Conservation (phyloP, 768 basidiomycete species). For the Pulveroboletus frians region DNA sequence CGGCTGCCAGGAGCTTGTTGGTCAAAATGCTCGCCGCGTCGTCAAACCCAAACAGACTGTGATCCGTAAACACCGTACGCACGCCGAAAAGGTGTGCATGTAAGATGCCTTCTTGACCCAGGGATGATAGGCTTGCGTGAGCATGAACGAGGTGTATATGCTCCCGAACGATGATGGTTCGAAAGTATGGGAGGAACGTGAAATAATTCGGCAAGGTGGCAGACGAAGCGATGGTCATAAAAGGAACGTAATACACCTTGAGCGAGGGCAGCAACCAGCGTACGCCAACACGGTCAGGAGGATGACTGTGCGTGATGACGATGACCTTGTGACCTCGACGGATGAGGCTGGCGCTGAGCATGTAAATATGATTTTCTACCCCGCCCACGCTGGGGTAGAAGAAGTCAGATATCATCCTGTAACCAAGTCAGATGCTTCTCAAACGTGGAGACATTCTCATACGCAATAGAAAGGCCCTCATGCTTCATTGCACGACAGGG, state of each 20-base stretch:
- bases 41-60: constrained; percentile 93
- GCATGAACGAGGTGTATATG: constrained; percentile 84
- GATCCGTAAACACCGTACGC: constrained; percentile 93
- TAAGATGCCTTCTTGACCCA: constrained; percentile 89
- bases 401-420: constrained; percentile 94
- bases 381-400: constrained; percentile 93
- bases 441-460: neutral
- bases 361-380: constrained; percentile 95
- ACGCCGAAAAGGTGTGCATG: constrained; percentile 85
- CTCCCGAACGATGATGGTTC: constrained; percentile 84
- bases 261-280: constrained; percentile 83
- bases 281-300: constrained; percentile 79
- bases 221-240: constrained; percentile 81
- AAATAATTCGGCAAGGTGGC: constrained; percentile 95
- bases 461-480: constrained; percentile 29
- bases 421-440: neutral
- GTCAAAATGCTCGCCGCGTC: constrained; percentile 96
- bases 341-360: constrained; percentile 80
- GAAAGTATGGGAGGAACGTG: constrained; percentile 85
- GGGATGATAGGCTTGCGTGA: constrained; percentile 83
- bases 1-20: constrained; percentile 87
- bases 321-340: constrained; percentile 88
- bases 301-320: constrained; percentile 89
- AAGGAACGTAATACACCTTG: constrained; percentile 94
- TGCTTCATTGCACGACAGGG: constrained; percentile 19